phyloP scores from a whole-genome alignment of 2,329 filamentous ascomycete genomes.

The Phyllosticta citriasiana region DNA sequence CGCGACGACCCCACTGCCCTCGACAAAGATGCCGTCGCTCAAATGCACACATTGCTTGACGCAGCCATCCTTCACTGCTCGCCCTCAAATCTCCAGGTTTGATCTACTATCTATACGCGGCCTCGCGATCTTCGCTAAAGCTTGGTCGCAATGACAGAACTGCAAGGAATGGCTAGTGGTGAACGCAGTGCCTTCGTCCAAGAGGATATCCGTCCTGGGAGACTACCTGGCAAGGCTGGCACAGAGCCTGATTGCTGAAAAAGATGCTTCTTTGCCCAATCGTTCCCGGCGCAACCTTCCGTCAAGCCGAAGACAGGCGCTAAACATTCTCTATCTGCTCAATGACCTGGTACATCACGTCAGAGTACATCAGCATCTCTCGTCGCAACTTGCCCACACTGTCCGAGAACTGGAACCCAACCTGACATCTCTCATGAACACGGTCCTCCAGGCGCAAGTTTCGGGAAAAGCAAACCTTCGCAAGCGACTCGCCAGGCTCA shows the following conservation, averaged over 20 bases:
- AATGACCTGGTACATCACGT: conserved; percentile 60
- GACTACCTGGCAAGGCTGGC: conserved; percentile 67
- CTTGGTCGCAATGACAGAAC: conserved; percentile 45
- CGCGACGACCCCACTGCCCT: conserved; percentile 3
- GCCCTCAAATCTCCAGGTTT: conserved; percentile 10
- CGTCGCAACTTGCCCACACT: conserved; percentile 3
- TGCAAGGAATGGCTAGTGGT: conserved; percentile 79
- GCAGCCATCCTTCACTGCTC: conserved; percentile 7
- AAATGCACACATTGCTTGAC: conserved; percentile 8
- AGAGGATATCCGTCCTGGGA: conserved; percentile 56
- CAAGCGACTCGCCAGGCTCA: conserved; percentile 52
- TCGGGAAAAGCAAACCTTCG: conserved; percentile 55
- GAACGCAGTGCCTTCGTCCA: conserved; percentile 57
- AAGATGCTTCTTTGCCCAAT: conserved; percentile 12
- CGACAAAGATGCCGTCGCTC: conserved; percentile 3
- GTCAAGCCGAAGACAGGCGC: conserved; percentile 56
- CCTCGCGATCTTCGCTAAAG: conserved; percentile 4
- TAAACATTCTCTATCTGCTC: conserved; percentile 69
- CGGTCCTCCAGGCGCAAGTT: conserved; percentile 44
- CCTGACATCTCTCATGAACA: conserved; percentile 52
- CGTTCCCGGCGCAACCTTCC: conserved; percentile 22
- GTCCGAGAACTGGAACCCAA: conserved; percentile 48
- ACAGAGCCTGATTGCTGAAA: conserved; percentile 40
- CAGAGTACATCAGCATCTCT: conserved; percentile 23
- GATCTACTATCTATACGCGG: conserved; percentile 5